Evolutionary conservation across 1,284 basidiomycete genomes (phyloP).

Genomic region (Hypsizygus ulmarius): DNA sequence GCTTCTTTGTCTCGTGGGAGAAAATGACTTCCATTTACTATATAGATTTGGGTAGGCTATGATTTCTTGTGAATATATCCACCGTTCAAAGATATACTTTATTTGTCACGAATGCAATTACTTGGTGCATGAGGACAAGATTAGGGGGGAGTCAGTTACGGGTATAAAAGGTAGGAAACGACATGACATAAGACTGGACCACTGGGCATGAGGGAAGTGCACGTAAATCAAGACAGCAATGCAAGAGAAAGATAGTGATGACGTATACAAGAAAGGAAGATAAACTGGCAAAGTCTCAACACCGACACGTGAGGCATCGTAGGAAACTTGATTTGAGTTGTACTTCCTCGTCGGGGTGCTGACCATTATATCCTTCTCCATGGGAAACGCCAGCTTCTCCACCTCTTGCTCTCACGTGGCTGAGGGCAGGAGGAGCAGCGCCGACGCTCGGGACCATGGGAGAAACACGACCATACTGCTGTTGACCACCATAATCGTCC

Average conservation of each 20-base stretch:
- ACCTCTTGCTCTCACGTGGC: constrained; percentile 63
- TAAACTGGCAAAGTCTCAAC: constrained; percentile 40
- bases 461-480: constrained; percentile 65
- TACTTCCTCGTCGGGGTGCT: constrained; percentile 53
- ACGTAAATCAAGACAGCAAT: constrained; percentile 20
- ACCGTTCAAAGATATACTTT: constrained; percentile 18
- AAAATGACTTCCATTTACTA: not conserved
- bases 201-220: constrained; percentile 21
- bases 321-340: constrained; percentile 57
- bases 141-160: constrained; percentile 26
- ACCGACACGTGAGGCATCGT: constrained; percentile 74
- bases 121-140: constrained; percentile 17
- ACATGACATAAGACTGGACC: constrained; percentile 19
- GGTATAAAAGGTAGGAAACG: constrained; percentile 25
- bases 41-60: not conserved
- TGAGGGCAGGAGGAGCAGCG: constrained; percentile 67
- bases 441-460: constrained; percentile 70
- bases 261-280: constrained; percentile 14
- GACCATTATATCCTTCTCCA: constrained; percentile 56
- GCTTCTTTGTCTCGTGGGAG: too few species aligned
- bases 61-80: not conserved
- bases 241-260: constrained; percentile 21
- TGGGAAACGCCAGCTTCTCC: constrained; percentile 65
- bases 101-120: constrained; percentile 14
- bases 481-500: constrained; percentile 49